Evolutionary conservation across 2,329 filamentous ascomycete species (phyloP), one percentile per base, ranked within the genome.

Genomic region (Didymella pomorum): DNA sequence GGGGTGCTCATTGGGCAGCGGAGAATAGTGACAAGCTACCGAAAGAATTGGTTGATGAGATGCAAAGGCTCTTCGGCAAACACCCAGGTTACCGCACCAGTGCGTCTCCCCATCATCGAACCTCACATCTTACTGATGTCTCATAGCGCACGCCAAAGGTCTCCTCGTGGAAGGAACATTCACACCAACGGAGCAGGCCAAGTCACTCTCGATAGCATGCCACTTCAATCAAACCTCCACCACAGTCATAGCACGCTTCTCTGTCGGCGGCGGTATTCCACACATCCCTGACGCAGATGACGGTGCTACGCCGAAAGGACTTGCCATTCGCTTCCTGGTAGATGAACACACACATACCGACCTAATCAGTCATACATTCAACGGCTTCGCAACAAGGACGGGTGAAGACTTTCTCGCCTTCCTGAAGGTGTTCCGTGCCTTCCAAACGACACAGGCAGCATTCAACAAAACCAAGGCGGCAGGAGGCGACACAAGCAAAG

Each of bases 201-300:
- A 33, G 37, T 45, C 43, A 3, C 42, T 60, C 1, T 60, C 57
- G 4, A 26, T 41, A 37, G 57, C 57, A 28, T 35, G 47, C 8
- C 57, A 60, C 23, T 60, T 56, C 37, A 56, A 56, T 39, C 25
- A 41, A 14, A 28, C 14, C 8, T 56, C 37, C 16, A 60, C 57
- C 3, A 47, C 57, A 12, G 25, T 56, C 8, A 33, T 60, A 37
- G 52, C 57, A 16, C 57, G 57, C 43, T 60, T 60, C 39, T 60
- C 57, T n/a, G 52, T 60, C 5, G 57, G 57, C 16, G 57, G 57
- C 5, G 57, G 57, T n/a, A 56, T 60, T 18, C 57, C 57, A 14
- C 52, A 56, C 21, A 52, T 60, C 1, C 42, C 57, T 4, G 57
- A 60, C 23, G 57, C 25, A 23, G 52, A 60, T 12, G 52, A 60